Evolutionary conservation across 495 filamentous ascomycete genomes (phyloP), one percentile per base, ranked within the genome.

Genomic region (Durotheca rogersii): DNA sequence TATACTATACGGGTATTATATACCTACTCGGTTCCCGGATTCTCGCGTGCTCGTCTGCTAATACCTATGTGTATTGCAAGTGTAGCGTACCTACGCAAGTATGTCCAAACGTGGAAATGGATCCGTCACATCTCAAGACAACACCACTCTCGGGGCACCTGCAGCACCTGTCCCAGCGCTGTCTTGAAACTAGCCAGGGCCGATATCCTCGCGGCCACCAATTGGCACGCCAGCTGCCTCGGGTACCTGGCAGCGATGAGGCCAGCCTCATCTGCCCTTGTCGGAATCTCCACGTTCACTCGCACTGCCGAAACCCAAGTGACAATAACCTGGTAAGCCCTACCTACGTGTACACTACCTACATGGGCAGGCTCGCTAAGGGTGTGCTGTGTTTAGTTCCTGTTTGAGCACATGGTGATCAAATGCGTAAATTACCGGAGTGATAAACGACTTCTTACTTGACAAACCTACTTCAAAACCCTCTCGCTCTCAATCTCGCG

Each of bases 151-250:
- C 12, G 34, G 34, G 40, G 18, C 27, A 47, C 35, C 27, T 38
- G 23, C 12, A 36, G 34, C 10, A 33, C 29, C 49, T 7, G 43
- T 49, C 47, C 27, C 45, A 34, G 43, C 51, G 17, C 41, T 47
- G 61, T 64, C 49, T 64, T 53, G 61, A 55, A 57, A 64, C 20
- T 9, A 47, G 49, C 61, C 31, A 38, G 61, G 61, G 57, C 44
- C 14, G 19, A 37, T 2, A 17, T 12, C n/a, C n/a, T 29, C n/a
- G 9, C 11, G 16, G 30, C 27, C 47, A 16, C 35, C 53, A 34
- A 61, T 61, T 64, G 57, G 58, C 32, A 20, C 23, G 42, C 32
- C 46, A 54, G 39, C 45, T 50, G 45, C 45, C 41, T 55, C 36
- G 35, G 32, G 47, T 51, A 53, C 51, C 40, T 55, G 29, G 27